Base-by-base conservation (phyloP, 176 grass and related monocot genomes). In the Carex pumila region DNA sequence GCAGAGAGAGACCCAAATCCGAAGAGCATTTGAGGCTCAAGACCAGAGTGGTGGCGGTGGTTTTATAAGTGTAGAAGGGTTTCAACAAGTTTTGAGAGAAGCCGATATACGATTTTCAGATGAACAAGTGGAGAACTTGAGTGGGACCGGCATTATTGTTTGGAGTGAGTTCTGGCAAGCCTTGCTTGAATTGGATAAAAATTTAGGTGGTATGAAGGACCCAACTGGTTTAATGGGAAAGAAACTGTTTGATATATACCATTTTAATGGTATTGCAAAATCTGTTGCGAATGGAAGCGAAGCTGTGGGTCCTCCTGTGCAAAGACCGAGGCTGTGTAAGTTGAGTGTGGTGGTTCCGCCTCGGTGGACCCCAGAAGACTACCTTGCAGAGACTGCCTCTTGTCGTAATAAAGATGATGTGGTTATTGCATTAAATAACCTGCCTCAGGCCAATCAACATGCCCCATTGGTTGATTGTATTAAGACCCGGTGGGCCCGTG, bases 141-240 rank as follows among this genome's bases (percentile, higher is more conserved):
- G 93, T 72, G 90, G 87, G 77, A 57, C 90, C 8, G 97, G 93
- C 19, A 89, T 96, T 79, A 99, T 99, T 74, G 91, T 99, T 85
- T 99, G 97, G 97, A 99, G 97, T 74, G 97, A 99, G 81, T 96
- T 99, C 79, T 99, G 97, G 97, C 93, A 94, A 54, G 93, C 93
- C 39, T 83, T 99, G 29, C 71, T 94, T 61, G 89, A 94, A 66
- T 87, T 99, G 81, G 97, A 99, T 83, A 99, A 84, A 89, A 92
- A 80, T 43, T 85, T 86, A 1, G 97, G 97, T 65, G 97, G 97
- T 65, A 88, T 96, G 81, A 99, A 96, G 84, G 97, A 99, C 84
- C 90, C 93, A 63, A 94, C 88, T 54, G 97, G 97, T 39, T 89
- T 92, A 79, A 89, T 94, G 97, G 97, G 97, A 62, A 99, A 93